Evolutionary conservation across 352 stramenopile genomes (phyloP).

Genomic region (Globisporangium middletonii): DNA sequence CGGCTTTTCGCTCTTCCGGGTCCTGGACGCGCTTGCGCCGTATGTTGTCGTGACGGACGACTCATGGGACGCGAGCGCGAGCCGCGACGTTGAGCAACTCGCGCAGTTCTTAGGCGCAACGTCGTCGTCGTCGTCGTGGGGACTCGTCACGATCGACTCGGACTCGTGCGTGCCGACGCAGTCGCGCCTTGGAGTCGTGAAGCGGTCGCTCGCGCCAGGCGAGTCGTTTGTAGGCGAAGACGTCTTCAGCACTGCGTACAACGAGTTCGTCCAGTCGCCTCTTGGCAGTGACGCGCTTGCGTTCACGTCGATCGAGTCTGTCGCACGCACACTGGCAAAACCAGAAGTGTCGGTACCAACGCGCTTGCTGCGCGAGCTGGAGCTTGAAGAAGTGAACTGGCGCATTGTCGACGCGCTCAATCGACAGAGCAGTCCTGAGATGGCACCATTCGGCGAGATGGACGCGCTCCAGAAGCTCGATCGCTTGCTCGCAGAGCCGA

Average conservation of each 20-base stretch:
- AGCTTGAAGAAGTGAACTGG: slow-evolving; percentile 49
- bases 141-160: slow-evolving; percentile 56
- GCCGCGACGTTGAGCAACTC: slow-evolving; percentile 28
- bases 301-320: slow-evolving; percentile 19
- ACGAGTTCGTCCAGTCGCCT: slow-evolving; percentile 14
- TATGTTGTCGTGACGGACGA: slow-evolving; percentile 36
- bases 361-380: slow-evolving; percentile 20
- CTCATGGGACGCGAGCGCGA: slow-evolving; percentile 24
- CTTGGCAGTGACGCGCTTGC: slow-evolving; percentile 19
- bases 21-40: slow-evolving; percentile 38
- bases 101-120: slow-evolving; percentile 28
- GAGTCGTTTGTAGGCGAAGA: slow-evolving; percentile 30
- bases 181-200: slow-evolving; percentile 28
- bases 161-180: slow-evolving; percentile 42
- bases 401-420: slow-evolving; percentile 35
- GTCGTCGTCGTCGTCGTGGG: slow-evolving; percentile 32
- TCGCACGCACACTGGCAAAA: not conserved
- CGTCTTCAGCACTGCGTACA: slow-evolving; percentile 32
- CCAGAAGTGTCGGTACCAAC: not conserved
- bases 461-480: slow-evolving; percentile 44
- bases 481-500: slow-evolving; percentile 31
- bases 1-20: slow-evolving; percentile 23
- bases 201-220: slow-evolving; percentile 28
- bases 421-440: slow-evolving; percentile 27
- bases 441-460: slow-evolving; percentile 40